Evolutionary conservation across 148 eudicot species (phyloP).

Genomic region (Fagopyrum tataricum): DNA sequence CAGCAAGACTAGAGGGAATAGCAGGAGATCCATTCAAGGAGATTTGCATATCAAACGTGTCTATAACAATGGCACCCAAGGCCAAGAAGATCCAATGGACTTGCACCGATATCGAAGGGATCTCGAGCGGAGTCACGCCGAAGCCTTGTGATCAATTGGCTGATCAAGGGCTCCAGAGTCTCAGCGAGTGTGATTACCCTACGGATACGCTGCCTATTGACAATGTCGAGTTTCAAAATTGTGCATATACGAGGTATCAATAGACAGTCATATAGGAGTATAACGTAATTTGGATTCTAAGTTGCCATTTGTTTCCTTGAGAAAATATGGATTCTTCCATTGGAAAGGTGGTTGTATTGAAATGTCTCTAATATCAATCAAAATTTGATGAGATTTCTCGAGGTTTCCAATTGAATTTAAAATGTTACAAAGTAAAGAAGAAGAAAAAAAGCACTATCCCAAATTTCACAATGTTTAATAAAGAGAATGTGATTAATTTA

Average conservation of each 20-base stretch:
- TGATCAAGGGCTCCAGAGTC: constrained; percentile 35
- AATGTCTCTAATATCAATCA: neutral
- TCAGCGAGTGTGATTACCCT: constrained; percentile 48
- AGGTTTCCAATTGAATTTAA: too few species aligned
- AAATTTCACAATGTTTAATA: too few species aligned
- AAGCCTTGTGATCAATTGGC: constrained; percentile 53
- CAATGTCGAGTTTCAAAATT: constrained; percentile 40
- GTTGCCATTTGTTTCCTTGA: neutral
- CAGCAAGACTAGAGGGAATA: constrained; percentile 73
- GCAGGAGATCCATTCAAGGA: constrained; percentile 73
- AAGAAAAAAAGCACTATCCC: too few species aligned
- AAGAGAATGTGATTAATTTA: too few species aligned
- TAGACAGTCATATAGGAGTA: neutral
- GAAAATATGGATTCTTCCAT: neutral
- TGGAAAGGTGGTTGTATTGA: neutral
- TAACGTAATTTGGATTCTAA: neutral
- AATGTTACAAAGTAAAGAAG: too few species aligned
- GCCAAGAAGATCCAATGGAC: constrained; percentile 74
- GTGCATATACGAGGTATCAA: constrained; percentile 35
- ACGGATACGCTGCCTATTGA: constrained; percentile 55
- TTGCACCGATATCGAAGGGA: constrained; percentile 63
- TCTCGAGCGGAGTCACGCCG: constrained; percentile 67
- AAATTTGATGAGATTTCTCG: neutral
- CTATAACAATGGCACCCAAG: constrained; percentile 44
- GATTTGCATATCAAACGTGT: constrained; percentile 87